phyloP scores from a whole-genome alignment of 495 filamentous ascomycete genomes.

The Neurospora tetrasperma region DNA sequence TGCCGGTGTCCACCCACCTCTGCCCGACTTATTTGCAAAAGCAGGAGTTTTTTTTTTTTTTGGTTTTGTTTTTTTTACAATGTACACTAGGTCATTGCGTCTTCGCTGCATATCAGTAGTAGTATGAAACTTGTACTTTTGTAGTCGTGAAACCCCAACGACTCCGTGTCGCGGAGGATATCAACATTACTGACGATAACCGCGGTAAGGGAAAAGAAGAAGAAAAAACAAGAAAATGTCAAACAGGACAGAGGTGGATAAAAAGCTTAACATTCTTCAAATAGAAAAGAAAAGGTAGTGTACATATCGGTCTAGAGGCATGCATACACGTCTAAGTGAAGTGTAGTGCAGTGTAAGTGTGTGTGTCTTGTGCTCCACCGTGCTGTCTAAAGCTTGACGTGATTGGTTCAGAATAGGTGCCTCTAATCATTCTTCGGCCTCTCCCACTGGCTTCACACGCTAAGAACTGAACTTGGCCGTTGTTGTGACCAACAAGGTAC shows the following conservation, averaged over 20 bases:
- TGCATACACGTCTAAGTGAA: background rate
- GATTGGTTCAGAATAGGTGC: background rate
- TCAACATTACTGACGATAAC: background rate
- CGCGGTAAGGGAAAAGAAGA: background rate
- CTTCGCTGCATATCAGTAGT: background rate
- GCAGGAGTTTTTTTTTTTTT: too few species aligned
- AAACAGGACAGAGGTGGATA: conserved; percentile 1
- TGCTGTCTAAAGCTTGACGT: background rate
- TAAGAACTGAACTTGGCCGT: background rate
- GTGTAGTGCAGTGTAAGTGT: background rate
- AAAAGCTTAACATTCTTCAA: conserved; percentile 7
- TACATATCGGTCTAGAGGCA: background rate
- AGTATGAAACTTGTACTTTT: background rate
- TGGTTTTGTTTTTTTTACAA: too few species aligned
- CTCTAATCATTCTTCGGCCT: background rate
- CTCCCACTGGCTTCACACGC: background rate
- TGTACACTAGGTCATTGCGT: background rate
- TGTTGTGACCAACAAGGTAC: background rate
- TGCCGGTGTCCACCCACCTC: background rate
- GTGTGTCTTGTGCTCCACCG: background rate
- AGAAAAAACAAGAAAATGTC: background rate
- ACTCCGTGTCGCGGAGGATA: background rate
- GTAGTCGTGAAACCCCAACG: background rate
- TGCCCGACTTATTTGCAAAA: too few species aligned
- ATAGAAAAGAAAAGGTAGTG: background rate